These are phyloP conservation scores for Pseudogymnoascus sp. DNA, from an alignment of 2,329 filamentous ascomycete genomes.

Conservation along the genomic window DNA sequence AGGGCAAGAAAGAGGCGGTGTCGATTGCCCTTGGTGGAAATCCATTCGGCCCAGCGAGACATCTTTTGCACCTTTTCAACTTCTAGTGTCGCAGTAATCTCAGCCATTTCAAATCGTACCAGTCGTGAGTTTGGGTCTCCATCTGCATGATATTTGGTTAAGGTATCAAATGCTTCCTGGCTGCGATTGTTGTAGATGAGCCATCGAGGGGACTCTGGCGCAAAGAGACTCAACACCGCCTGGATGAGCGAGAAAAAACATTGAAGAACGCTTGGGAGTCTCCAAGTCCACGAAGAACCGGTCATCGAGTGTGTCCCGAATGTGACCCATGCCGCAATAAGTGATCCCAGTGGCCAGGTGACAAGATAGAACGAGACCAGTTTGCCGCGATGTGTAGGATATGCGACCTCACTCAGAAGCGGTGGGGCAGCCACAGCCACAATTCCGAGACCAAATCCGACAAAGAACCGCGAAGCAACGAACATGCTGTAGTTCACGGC, in stretches of 20 bases:
- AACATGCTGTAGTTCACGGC: slow-evolving; percentile 21
- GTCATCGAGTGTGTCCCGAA: slow-evolving; percentile 18
- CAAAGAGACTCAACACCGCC: slow-evolving; percentile 20
- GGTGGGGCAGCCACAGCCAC: slow-evolving; percentile 17
- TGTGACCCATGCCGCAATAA: slow-evolving; percentile 20
- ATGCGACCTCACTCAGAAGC: slow-evolving; percentile 15
- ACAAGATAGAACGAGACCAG: slow-evolving; percentile 11
- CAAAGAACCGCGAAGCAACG: slow-evolving; percentile 16
- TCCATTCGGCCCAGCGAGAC: slow-evolving; percentile 15
- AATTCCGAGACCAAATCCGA: slow-evolving; percentile 19
- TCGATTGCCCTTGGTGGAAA: slow-evolving; percentile 13
- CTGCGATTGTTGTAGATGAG: slow-evolving; percentile 30
- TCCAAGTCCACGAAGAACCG: slow-evolving; percentile 32
- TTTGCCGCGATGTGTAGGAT: slow-evolving; percentile 15
- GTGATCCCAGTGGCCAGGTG: slow-evolving; percentile 18
- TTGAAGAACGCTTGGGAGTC: slow-evolving; percentile 40
- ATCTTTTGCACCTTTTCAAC: slow-evolving; percentile 34
- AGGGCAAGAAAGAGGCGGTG: slow-evolving; percentile 16
- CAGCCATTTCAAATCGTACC: slow-evolving; percentile 27
- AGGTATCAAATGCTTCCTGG: slow-evolving; percentile 30
- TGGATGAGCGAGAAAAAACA: slow-evolving; percentile 14
- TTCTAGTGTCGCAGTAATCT: slow-evolving; percentile 33
- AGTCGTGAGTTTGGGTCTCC: slow-evolving; percentile 39
- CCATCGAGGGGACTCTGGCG: slow-evolving; percentile 34
- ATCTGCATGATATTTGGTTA: slow-evolving; percentile 42